Conservation (phyloP, 225 moss, liverwort and hornwort genomes). For the Thuidium tamariscinum region DNA sequence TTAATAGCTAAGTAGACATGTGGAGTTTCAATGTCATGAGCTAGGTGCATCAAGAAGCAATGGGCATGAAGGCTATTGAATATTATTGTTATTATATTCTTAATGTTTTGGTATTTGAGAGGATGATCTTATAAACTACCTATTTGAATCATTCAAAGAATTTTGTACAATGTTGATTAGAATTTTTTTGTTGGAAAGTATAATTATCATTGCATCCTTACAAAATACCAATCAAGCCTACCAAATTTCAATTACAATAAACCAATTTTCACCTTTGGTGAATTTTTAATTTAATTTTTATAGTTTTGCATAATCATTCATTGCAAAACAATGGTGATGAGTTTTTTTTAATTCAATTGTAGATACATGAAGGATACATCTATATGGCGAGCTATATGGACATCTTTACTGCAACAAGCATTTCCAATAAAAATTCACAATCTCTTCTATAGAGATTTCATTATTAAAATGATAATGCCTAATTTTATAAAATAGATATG, state of each 20-base stretch:
- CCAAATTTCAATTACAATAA: background rate
- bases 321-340: background rate
- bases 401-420: fast-evolving
- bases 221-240: background rate
- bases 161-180: background rate
- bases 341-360: too few relatives aligned
- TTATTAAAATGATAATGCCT: background rate
- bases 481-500: background rate
- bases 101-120: background rate
- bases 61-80: too few relatives aligned
- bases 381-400: too few relatives aligned
- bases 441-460: background rate
- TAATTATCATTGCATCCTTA: background rate
- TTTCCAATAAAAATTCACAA: background rate
- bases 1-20: too few relatives aligned
- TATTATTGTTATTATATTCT: too few relatives aligned
- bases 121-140: background rate
- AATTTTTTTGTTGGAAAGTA: background rate
- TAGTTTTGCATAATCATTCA: background rate
- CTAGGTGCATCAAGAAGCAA: too few relatives aligned
- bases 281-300: too few relatives aligned
- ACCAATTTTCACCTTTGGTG: background rate
- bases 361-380: too few relatives aligned
- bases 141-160: background rate
- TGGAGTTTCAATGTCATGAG: too few relatives aligned